Evolutionary conservation across 805 yeast genomes (phyloP).

Genomic region (Ogataea paradorogensis): DNA sequence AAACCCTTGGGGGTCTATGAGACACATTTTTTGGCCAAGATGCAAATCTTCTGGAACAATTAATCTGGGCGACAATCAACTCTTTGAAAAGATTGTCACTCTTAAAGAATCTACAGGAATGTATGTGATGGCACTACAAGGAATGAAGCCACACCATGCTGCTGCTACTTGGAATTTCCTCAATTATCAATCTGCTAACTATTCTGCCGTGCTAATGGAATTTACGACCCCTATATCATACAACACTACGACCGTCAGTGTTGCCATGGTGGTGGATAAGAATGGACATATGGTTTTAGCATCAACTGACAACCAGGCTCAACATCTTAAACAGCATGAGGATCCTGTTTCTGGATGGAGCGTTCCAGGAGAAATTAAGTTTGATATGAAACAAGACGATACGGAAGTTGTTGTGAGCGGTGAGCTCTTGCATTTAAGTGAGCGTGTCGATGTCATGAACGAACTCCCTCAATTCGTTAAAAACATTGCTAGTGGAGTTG

Average conservation of each 20-base stretch:
- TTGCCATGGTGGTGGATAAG: slow-evolving; percentile 70
- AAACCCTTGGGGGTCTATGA: slow-evolving; percentile 96
- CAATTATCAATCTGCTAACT: slow-evolving; percentile 75
- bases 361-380: slow-evolving; percentile 67
- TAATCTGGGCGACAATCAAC: slow-evolving; percentile 35
- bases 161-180: slow-evolving; percentile 96
- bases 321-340: slow-evolving; percentile 51
- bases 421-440: slow-evolving; percentile 59
- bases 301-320: slow-evolving; percentile 61
- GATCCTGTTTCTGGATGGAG: slow-evolving; percentile 94
- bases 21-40: slow-evolving; percentile 97
- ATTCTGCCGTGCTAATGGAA: slow-evolving; percentile 86
- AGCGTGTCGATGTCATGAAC: slow-evolving; percentile 96
- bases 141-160: slow-evolving; percentile 99
- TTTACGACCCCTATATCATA: slow-evolving; percentile 92
- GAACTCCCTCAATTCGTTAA: slow-evolving; percentile 94
- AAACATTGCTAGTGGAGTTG: slow-evolving; percentile 88
- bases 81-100: slow-evolving; percentile 15
- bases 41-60: slow-evolving; percentile 67
- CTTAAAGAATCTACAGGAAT: slow-evolving; percentile 52
- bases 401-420: slow-evolving; percentile 58
- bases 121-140: slow-evolving; percentile 96
- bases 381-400: slow-evolving; percentile 45
- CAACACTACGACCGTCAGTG: slow-evolving; percentile 73
- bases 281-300: slow-evolving; percentile 58